phyloP scores from a whole-genome alignment of 2,329 filamentous ascomycete species.

The Podosphaera fusca region DNA sequence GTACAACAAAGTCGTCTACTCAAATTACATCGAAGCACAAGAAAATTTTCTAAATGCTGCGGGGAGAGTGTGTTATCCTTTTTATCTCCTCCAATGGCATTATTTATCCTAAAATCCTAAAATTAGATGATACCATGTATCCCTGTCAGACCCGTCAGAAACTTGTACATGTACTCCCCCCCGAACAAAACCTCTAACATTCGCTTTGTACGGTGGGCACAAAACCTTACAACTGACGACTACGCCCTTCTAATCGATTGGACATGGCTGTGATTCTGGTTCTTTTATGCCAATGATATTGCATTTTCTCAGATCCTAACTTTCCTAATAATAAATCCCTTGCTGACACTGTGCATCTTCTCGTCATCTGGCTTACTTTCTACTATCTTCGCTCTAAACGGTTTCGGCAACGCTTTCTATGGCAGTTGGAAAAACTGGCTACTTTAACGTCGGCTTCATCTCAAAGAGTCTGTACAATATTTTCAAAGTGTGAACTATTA shows the following conservation, averaged over 20 bases:
- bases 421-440: neutral
- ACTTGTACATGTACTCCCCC: neutral
- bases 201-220: neutral
- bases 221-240: neutral
- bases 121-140: neutral
- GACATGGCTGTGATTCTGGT: neutral
- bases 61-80: too few relatives aligned
- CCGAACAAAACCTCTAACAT: neutral
- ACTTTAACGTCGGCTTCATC: neutral
- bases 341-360: neutral
- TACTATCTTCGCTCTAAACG: neutral
- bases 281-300: neutral
- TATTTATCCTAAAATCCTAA: neutral
- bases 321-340: neutral
- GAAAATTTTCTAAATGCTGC: too few relatives aligned
- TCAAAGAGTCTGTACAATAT: neutral
- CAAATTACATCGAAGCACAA: too few relatives aligned
- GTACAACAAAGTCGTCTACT: too few relatives aligned
- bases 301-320: neutral
- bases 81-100: too few relatives aligned
- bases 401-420: neutral
- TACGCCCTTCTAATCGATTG: neutral
- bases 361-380: neutral
- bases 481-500: neutral
- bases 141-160: neutral